phyloP scores from a whole-genome alignment of 2,329 filamentous ascomycete species.

The Fusarium denticulatum region DNA sequence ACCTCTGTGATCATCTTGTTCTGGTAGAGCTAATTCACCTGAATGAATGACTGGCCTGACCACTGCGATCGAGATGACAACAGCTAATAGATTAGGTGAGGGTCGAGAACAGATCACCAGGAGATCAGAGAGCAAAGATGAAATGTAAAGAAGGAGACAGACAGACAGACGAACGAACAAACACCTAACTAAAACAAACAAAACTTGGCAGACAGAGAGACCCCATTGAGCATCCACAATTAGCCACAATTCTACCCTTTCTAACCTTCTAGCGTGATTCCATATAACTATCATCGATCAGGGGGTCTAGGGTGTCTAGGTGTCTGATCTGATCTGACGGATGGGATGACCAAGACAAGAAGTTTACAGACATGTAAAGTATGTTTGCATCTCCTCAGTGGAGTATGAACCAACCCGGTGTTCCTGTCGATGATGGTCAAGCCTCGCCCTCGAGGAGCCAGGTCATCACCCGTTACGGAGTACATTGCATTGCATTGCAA shows the following conservation, averaged over 20 bases:
- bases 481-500: neutral
- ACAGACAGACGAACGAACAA: neutral
- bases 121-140: neutral
- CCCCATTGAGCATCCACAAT: neutral
- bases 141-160: neutral
- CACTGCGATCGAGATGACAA: neutral
- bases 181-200: neutral
- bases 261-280: slow-evolving; percentile 20
- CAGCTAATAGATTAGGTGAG: neutral
- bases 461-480: neutral
- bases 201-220: neutral
- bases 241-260: neutral
- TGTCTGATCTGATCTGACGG: neutral
- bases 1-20: neutral
- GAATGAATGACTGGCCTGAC: neutral
- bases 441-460: neutral
- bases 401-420: neutral
- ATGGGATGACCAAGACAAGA: slow-evolving; percentile 4
- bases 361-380: neutral
- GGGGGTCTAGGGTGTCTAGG: neutral
- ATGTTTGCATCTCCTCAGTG: slow-evolving; percentile 7
- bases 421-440: neutral
- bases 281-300: slow-evolving; percentile 8
- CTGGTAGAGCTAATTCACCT: neutral
- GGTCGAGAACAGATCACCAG: neutral